Percentiles rank a stretch among this genome's conserved stretches.
Conservation (phyloP, 345 rosid genomes). For the Corchorus olitorius region DNA sequence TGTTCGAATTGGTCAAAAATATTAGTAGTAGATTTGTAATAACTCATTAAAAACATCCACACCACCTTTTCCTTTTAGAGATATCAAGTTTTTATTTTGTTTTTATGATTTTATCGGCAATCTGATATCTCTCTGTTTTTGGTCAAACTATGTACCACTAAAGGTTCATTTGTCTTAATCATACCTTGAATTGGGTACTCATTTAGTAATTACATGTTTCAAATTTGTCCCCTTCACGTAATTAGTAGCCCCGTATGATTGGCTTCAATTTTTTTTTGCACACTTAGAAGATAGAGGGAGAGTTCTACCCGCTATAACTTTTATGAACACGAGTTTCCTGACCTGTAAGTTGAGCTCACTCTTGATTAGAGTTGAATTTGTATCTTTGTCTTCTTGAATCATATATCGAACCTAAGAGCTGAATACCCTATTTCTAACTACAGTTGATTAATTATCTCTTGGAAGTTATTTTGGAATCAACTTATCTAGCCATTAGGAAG, state of each 20-base stretch:
- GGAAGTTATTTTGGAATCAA: background rate
- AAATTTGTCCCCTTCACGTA: too few species aligned
- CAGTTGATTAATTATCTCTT: too few species aligned
- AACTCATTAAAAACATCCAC: background rate
- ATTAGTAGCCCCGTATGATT: background rate
- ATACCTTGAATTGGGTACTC: background rate
- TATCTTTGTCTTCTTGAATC: too few species aligned
- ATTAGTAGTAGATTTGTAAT: background rate
- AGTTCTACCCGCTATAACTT: too few species aligned
- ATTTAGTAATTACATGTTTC: background rate
- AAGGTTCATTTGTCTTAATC: background rate
- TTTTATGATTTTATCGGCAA: background rate
- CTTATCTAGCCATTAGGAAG: background rate
- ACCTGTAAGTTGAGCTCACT: too few species aligned
- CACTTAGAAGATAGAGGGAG: too few species aligned
- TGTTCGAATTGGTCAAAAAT: background rate
- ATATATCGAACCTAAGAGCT: too few species aligned
- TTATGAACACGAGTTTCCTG: too few species aligned
- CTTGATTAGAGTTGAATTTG: too few species aligned
- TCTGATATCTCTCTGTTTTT: background rate
- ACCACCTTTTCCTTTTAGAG: background rate
- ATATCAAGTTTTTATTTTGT: background rate
- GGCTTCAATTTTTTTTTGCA: background rate
- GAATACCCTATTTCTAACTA: too few species aligned
- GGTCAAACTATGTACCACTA: background rate